Conservation (phyloP, 164 flowering plant species). For the Berberis thunbergii region DNA sequence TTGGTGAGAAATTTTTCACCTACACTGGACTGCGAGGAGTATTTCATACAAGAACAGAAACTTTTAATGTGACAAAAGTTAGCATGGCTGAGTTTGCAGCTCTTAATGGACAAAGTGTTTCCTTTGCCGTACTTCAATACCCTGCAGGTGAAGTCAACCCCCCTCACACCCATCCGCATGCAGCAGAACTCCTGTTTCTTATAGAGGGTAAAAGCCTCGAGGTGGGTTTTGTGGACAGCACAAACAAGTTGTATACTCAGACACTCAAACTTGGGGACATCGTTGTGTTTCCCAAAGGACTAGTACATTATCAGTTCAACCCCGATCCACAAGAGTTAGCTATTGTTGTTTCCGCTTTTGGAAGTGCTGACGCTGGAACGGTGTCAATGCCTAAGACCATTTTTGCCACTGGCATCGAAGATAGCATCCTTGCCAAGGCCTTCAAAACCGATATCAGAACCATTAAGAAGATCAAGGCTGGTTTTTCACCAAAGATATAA, state of each 20-base stretch:
- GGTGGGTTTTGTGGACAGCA: conserved; percentile 18
- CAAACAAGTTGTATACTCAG: conserved; percentile 18
- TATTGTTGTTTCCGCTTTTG: conserved; percentile 10
- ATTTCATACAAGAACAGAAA: conserved; percentile 1
- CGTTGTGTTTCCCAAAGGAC: conserved; percentile 22
- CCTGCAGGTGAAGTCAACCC: conserved; percentile 21
- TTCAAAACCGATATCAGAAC: conserved; percentile 20
- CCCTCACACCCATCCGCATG: conserved; percentile 23
- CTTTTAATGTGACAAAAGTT: conserved; percentile 20
- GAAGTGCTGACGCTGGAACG: conserved; percentile 16
- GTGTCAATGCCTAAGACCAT: conserved; percentile 10
- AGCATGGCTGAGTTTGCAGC: conserved; percentile 25
- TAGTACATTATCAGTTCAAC: conserved; percentile 14
- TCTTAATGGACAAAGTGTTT: conserved; percentile 24
- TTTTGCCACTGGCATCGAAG: conserved; percentile 15
- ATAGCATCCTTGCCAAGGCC: conserved; percentile 13
- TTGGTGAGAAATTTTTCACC: conserved; percentile 20
- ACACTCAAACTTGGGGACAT: conserved; percentile 15
- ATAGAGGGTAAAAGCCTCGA: conserved; percentile 10
- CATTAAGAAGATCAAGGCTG: conserved; percentile 18
- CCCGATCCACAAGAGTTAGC: conserved; percentile 2
- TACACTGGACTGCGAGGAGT: conserved; percentile 16
- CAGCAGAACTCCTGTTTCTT: conserved; percentile 21
- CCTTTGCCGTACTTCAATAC: conserved; percentile 19
- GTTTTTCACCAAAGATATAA: conserved; percentile 11